A percentile compares a stretch with the other conserved stretches of the same genome.
Conservation (phyloP, 2,329 filamentous ascomycete species). For the Neofusicoccum umdonicola region DNA sequence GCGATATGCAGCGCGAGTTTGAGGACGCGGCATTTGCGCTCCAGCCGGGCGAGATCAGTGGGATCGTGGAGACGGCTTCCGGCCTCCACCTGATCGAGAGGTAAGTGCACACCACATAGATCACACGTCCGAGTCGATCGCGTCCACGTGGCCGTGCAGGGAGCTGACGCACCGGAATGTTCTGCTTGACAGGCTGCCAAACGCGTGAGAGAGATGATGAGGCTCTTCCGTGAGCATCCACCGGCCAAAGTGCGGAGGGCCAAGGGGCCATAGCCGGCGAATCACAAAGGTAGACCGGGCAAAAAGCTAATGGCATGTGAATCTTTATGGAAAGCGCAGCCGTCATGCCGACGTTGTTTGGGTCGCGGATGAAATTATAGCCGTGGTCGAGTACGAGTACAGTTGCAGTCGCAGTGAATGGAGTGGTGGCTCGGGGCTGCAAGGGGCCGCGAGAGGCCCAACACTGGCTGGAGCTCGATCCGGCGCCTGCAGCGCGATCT, state of each 20-base stretch:
- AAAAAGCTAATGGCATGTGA: constrained; percentile 16
- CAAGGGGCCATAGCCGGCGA: neutral
- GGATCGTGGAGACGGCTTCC: constrained; percentile 85
- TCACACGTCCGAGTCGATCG: neutral
- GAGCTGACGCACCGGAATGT: neutral
- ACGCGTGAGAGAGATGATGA: neutral
- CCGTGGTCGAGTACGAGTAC: constrained; percentile 5
- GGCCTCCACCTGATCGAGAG: constrained; percentile 95
- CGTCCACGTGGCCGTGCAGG: constrained; percentile 13
- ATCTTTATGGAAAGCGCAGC: neutral
- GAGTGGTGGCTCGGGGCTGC: constrained; percentile 7
- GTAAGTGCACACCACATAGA: constrained; percentile 48
- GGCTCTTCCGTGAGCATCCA: constrained; percentile 4
- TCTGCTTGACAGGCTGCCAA: constrained; percentile 11
- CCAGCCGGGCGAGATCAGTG: constrained; percentile 80
- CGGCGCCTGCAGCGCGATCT: constrained; percentile 2
- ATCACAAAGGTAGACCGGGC: constrained; percentile 12
- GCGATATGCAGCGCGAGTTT: constrained; percentile 99
- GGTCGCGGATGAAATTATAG: constrained; percentile 9
- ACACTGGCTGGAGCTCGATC: neutral
- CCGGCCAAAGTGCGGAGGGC: neutral
- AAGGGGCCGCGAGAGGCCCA: constrained; percentile 3
- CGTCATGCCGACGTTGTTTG: neutral
- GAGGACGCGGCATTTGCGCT: constrained; percentile 94
- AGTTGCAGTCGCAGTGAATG: neutral